phyloP scores from a whole-genome alignment of 2,329 filamentous ascomycete genomes.

The Dendrostoma leiphaemia region DNA sequence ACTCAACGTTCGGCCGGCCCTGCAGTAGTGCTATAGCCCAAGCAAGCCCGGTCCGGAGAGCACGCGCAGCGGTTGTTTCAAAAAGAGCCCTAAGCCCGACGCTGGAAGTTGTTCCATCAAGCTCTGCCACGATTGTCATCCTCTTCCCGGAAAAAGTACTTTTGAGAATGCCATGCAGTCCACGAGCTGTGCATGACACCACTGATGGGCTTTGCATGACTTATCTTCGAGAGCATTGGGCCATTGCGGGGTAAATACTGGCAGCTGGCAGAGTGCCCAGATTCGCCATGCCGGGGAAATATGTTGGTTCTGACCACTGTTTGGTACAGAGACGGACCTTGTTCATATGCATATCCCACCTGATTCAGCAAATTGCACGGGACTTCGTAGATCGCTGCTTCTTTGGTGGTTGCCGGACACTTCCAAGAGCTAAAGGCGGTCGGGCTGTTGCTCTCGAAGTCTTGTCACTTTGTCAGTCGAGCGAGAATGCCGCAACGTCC shows the following conservation, averaged over 20 bases:
- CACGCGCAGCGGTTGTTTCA: conserved; percentile 15
- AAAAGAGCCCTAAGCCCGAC: not conserved
- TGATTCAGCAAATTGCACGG: not conserved
- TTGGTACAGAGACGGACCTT: not conserved
- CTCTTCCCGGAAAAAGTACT: not conserved
- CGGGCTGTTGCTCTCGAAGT: not conserved
- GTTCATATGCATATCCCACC: not conserved
- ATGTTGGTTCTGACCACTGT: not conserved
- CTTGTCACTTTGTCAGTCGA: no score
- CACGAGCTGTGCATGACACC: not conserved
- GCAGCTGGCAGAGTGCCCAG: no score
- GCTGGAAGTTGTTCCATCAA: not conserved
- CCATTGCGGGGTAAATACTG: no score
- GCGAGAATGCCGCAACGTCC: conserved; percentile 6
- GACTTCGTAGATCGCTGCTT: not conserved
- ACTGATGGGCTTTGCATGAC: not conserved
- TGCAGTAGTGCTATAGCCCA: conserved; percentile 17
- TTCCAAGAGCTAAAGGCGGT: not conserved
- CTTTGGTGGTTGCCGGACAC: not conserved
- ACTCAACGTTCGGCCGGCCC: conserved; percentile 9
- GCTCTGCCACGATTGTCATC: not conserved
- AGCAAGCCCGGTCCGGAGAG: conserved; percentile 6
- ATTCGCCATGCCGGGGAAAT: no score
- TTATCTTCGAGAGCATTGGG: not conserved
- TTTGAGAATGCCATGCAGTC: not conserved